Conservation (phyloP, 305 asterid genomes). For the Nicotiana rustica region DNA sequence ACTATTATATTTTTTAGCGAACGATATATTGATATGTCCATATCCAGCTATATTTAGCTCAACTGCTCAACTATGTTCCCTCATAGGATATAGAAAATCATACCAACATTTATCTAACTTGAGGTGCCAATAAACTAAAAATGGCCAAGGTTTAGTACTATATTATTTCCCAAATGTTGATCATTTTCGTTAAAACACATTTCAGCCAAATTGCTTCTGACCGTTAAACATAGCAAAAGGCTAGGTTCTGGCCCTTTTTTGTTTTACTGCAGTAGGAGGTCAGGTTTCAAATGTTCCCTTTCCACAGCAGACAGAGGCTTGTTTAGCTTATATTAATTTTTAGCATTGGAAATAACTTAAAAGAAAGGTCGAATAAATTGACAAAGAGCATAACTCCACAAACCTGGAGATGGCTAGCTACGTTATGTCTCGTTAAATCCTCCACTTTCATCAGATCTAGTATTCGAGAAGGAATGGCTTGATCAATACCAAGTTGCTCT, state of each 20-base stretch:
- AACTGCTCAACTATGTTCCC: background rate
- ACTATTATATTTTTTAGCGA: background rate
- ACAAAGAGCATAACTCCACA: conserved; percentile 26
- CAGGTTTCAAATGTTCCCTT: background rate
- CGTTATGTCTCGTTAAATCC: conserved; percentile 59
- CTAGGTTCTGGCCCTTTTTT: background rate
- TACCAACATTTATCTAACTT: background rate
- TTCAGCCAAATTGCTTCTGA: background rate
- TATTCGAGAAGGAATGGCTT: conserved; percentile 63
- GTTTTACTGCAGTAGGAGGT: background rate
- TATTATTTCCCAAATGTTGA: background rate
- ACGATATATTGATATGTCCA: background rate
- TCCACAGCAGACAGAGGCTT: background rate
- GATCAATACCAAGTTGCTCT: conserved; percentile 63
- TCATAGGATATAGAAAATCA: background rate
- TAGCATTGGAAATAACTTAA: background rate
- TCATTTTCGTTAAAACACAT: background rate
- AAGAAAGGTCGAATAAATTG: background rate
- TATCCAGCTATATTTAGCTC: background rate
- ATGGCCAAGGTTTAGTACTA: conserved; percentile 17
- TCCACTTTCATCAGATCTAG: conserved; percentile 62
- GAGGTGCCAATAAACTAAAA: background rate
- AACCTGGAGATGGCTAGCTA: conserved; percentile 70
- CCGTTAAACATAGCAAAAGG: background rate
- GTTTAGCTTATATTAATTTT: background rate